Conservation (phyloP, 2,329 filamentous ascomycete species). For the Chaetomiaceae sp. region DNA sequence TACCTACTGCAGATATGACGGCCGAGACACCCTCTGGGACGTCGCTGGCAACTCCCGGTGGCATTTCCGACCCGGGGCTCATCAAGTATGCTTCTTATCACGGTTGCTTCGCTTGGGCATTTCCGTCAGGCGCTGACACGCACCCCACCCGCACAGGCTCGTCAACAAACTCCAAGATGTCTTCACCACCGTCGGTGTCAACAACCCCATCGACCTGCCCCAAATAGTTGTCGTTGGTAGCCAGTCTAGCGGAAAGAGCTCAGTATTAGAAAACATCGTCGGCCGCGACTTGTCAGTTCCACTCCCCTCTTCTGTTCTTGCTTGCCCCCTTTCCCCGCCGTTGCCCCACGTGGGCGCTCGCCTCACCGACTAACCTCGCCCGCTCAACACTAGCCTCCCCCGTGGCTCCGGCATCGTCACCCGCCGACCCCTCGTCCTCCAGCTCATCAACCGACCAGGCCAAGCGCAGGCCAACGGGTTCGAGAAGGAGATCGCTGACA, state of each 20-base stretch:
- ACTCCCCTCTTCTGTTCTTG: conserved; percentile 15
- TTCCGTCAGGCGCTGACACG: conserved; percentile 24
- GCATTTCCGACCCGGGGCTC: conserved; percentile 62
- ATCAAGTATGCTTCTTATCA: conserved; percentile 49
- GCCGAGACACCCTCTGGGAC: conserved; percentile 18
- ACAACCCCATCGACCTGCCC: conserved; percentile 97
- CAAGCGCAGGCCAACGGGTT: conserved; percentile 65
- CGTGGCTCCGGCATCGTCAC: conserved; percentile 98
- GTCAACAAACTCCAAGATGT: conserved; percentile 99
- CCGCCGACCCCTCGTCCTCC: conserved; percentile 88
- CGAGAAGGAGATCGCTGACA: conserved; percentile 58
- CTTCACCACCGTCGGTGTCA: conserved; percentile 95
- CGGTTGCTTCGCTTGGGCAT: conserved; percentile 1
- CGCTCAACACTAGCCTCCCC: conserved; percentile 61
- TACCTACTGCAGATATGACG: conserved; percentile 21
- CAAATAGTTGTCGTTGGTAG: conserved; percentile 98
- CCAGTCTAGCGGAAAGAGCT: conserved; percentile 99
- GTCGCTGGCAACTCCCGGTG: conserved; percentile 44
- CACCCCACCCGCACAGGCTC: conserved; percentile 47
- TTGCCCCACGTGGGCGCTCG: conserved; percentile 12
- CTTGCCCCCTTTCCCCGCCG: conserved; percentile 12
- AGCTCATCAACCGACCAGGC: conserved; percentile 87
- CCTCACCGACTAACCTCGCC: conserved; percentile 16
- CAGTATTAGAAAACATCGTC: conserved; percentile 97
- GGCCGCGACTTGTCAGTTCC: conserved; percentile 89